phyloP scores from a whole-genome alignment of 2,329 filamentous ascomycete species.

The Colletotrichum gigasporum region DNA sequence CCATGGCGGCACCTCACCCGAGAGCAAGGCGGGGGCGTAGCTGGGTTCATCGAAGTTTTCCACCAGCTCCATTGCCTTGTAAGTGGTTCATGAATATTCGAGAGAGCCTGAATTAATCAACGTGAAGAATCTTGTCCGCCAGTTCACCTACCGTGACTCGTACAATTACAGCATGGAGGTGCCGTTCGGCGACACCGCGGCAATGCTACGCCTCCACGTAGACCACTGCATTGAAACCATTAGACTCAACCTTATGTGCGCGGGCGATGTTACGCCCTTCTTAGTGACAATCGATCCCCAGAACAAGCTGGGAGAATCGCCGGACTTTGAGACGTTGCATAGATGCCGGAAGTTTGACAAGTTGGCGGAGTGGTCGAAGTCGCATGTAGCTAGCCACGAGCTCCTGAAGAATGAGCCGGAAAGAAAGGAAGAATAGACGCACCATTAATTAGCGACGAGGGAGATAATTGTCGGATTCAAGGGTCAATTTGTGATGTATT shows the following conservation, averaged over 20 bases:
- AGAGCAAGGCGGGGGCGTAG: slow-evolving; percentile 12
- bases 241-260: slow-evolving; percentile 33
- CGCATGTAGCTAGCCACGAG: too few relatives aligned
- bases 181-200: slow-evolving; percentile 11
- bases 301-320: too few relatives aligned
- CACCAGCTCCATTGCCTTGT: slow-evolving; percentile 32
- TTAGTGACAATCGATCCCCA: too few relatives aligned
- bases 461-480: too few relatives aligned
- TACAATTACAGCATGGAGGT: slow-evolving; percentile 24
- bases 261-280: slow-evolving; percentile 22
- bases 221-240: slow-evolving; percentile 44
- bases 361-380: too few relatives aligned
- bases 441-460: too few relatives aligned
- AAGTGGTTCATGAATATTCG: background rate
- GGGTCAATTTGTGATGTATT: too few relatives aligned
- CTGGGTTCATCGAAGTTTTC: slow-evolving; percentile 27
- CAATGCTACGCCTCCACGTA: slow-evolving; percentile 31
- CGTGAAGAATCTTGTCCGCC: slow-evolving; percentile 24
- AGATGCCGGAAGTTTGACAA: too few relatives aligned
- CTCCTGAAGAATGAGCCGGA: too few relatives aligned
- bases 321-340: too few relatives aligned
- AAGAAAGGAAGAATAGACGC: too few relatives aligned
- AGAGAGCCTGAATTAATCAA: background rate
- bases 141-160: slow-evolving; percentile 17
- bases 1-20: slow-evolving; percentile 11